Evolutionary conservation across 768 basidiomycete species (phyloP).

Genomic region (Boletus fagicola): DNA sequence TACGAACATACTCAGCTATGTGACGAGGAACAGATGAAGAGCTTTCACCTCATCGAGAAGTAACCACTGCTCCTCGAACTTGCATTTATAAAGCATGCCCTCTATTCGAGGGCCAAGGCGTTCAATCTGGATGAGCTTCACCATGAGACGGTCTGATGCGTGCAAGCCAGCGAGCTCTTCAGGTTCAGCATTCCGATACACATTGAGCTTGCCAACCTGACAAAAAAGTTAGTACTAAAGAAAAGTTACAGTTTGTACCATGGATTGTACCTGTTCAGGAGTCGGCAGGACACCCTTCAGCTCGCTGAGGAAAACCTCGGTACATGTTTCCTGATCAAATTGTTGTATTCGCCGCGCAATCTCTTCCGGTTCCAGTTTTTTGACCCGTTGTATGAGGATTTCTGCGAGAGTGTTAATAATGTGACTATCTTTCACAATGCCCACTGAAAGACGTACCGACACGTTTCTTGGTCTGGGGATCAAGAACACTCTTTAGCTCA

Average conservation of each 20-base stretch:
- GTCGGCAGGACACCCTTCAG: slow-evolving; percentile 85
- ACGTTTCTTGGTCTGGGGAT: slow-evolving; percentile 87
- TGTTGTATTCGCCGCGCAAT: slow-evolving; percentile 80
- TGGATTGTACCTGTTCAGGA: slow-evolving; percentile 71
- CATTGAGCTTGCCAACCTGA: slow-evolving; percentile 84
- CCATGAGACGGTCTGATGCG: slow-evolving; percentile 94
- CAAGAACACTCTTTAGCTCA: slow-evolving; percentile 88
- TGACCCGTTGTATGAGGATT: slow-evolving; percentile 87
- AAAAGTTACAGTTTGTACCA: not conserved
- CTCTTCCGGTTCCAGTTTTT: slow-evolving; percentile 81
- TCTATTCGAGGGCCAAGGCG: slow-evolving; percentile 84
- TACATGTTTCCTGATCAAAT: slow-evolving; percentile 85
- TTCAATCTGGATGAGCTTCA: slow-evolving; percentile 92
- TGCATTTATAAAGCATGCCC: slow-evolving; percentile 91
- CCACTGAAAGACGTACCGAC: slow-evolving; percentile 62
- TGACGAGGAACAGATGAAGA: not conserved
- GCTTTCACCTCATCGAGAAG: slow-evolving; percentile 73
- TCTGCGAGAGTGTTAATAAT: slow-evolving; percentile 44
- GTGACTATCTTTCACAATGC: not conserved
- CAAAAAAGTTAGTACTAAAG: not conserved
- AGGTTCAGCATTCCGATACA: slow-evolving; percentile 81
- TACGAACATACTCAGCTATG: slow-evolving; percentile 31
- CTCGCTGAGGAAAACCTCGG: slow-evolving; percentile 85
- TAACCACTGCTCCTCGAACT: slow-evolving; percentile 82
- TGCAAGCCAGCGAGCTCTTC: slow-evolving; percentile 89